These are phyloP conservation scores for Eimeria praecox DNA, from an alignment of 169 alveolate species.

Conservation along the genomic window DNA sequence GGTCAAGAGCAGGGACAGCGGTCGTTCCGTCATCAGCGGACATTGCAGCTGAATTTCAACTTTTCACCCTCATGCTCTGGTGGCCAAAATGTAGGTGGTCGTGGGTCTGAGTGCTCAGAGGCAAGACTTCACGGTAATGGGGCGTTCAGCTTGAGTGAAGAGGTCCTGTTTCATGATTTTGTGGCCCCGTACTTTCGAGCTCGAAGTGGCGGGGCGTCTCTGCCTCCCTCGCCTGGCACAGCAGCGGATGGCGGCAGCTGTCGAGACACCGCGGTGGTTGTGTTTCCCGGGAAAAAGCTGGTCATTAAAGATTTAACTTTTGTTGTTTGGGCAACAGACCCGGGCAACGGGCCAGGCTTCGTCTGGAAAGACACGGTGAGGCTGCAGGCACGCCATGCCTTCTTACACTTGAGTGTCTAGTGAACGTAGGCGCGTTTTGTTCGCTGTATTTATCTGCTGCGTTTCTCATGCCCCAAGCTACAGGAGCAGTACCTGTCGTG, in stretches of 20 bases:
- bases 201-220: background rate
- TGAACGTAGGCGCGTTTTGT: background rate
- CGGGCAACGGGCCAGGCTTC: slow-evolving; percentile 82
- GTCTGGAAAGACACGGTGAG: slow-evolving; percentile 80
- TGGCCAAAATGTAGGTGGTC: background rate
- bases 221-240: slow-evolving; percentile 37
- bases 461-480: background rate
- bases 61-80: slow-evolving; percentile 10
- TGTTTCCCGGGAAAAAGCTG: slow-evolving; percentile 81
- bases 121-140: background rate
- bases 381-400: background rate
- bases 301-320: slow-evolving; percentile 78
- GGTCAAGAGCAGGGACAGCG: slow-evolving; percentile 40
- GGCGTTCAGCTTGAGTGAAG: slow-evolving; percentile 12
- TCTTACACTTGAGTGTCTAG: background rate
- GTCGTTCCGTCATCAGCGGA: slow-evolving; percentile 31
- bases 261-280: slow-evolving; percentile 72
- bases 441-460: background rate
- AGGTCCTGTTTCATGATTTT: slow-evolving; percentile 57
- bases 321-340: slow-evolving; percentile 84
- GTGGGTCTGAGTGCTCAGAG: slow-evolving; percentile 13
- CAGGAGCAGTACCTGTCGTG: background rate
- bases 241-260: slow-evolving; percentile 18
- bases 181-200: slow-evolving; percentile 78
- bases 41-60: slow-evolving; percentile 61